These are phyloP conservation scores for Cryptococcus deneoformans DNA, from an alignment of 1,284 basidiomycete species.

Conservation along the genomic window DNA sequence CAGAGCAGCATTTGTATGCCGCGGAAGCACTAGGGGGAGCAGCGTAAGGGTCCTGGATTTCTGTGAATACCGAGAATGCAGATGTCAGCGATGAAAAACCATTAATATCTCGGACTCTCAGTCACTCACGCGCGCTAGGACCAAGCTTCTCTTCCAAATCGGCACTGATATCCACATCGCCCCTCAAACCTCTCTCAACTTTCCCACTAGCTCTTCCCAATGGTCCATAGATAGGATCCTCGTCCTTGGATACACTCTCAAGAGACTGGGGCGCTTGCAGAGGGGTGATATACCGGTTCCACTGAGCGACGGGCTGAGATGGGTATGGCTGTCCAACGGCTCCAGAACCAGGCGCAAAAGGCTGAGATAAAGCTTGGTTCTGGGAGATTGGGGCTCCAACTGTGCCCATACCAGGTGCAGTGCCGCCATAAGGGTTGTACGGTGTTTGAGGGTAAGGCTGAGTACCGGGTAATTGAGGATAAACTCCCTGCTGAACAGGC, in stretches of 20 bases:
- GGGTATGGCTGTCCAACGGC: background rate
- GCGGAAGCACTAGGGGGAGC: constrained; percentile 4
- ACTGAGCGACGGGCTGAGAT: background rate
- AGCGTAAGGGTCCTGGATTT: constrained; percentile 4
- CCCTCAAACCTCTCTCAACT: constrained; percentile 32
- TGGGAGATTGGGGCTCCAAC: background rate
- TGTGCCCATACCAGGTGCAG: background rate
- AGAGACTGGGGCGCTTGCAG: constrained; percentile 57
- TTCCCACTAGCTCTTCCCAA: constrained; percentile 34
- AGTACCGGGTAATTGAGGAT: constrained; percentile 10
- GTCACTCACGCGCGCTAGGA: background rate
- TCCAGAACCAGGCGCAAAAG: background rate
- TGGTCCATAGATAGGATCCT: constrained; percentile 42
- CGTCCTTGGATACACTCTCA: constrained; percentile 34
- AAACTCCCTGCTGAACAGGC: constrained; percentile 1
- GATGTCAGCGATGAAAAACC: background rate
- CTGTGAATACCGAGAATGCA: background rate
- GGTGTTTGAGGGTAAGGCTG: background rate
- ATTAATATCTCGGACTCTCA: background rate
- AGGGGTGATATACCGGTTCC: constrained; percentile 47
- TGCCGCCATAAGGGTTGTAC: background rate
- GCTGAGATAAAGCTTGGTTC: background rate
- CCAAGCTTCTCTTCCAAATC: constrained; percentile 26
- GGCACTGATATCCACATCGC: constrained; percentile 40
- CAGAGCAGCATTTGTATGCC: constrained; percentile 10